Base-by-base conservation (phyloP, 148 eudicot genomes). In the Tetragonia tetragonoides region DNA sequence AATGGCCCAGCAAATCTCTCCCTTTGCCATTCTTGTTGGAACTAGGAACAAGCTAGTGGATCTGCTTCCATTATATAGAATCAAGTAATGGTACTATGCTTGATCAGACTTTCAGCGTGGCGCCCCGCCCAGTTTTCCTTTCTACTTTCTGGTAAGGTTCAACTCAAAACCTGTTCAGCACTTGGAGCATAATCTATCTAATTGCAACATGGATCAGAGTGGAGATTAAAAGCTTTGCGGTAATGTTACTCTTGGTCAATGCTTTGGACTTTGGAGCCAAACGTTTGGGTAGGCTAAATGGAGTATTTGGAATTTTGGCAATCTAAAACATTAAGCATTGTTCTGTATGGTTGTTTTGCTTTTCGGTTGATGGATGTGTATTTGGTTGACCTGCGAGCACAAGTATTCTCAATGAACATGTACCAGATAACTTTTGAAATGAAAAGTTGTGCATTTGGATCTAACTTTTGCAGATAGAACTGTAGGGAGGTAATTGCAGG, bases 221-320 rank as follows among this genome's bases (percentile, higher is more conserved):
- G 62, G 61, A 28, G 11, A 37, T 20, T 37, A n/a, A 20, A 18
- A 66, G 44, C 69, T 44, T 78, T 61, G 44, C 44, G 24, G 60
- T 23, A 46, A 72, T 38, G 8, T 67, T 67, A 53, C 61, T 56
- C 73, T 23, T 66, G 67, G 82, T 79, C 82, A 79, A 79, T 79
- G 67, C 73, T 56, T 74, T 74, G 49, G 61, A 39, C 70, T 64
- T 44, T n/a, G 53, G 38, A 53, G 24, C 40, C 24, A 15, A 47
- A 70, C 2, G 5, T 51, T 60, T 54, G 51, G 12, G 14, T 38
- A 63, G 18, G 21, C 21, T 34, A 57, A 66, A 53, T 74, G 65
- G 66, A 65, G 59, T 66, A 20, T 3, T 20, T 4, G 61, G 60
- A 10, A 12, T 28, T 57, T 37, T 57, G n/a, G n/a, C n/a, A n/a